These are phyloP conservation scores for Penicillium dipodomyicola DNA, from an alignment of 495 filamentous ascomycete species.

Conservation along the genomic window DNA sequence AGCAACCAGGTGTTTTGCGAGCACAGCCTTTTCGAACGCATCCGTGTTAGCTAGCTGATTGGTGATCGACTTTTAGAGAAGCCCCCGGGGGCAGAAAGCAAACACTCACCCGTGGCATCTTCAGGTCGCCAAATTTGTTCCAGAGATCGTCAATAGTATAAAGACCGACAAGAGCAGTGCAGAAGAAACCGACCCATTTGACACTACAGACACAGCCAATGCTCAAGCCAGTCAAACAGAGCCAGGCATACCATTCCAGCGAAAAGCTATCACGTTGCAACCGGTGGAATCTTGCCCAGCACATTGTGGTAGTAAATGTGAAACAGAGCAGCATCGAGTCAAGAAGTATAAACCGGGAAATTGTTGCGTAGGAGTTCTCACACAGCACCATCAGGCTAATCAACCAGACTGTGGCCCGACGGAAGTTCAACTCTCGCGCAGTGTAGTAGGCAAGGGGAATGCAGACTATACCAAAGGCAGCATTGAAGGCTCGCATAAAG, in stretches of 20 bases:
- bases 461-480: slow-evolving; percentile 87
- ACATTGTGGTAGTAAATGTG: slow-evolving; percentile 92
- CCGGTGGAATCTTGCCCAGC: slow-evolving; percentile 93
- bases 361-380: slow-evolving; percentile 98
- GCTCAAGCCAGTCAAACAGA: slow-evolving; percentile 85
- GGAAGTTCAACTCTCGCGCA: slow-evolving; percentile 83
- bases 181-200: slow-evolving; percentile 95
- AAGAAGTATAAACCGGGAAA: slow-evolving; percentile 94
- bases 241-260: slow-evolving; percentile 86
- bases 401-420: slow-evolving; percentile 84
- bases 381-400: slow-evolving; percentile 95
- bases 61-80: not conserved
- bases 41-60: not conserved
- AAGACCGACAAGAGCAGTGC: slow-evolving; percentile 88
- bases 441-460: slow-evolving; percentile 95
- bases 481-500: slow-evolving; percentile 98
- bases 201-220: slow-evolving; percentile 98
- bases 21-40: slow-evolving; percentile 49
- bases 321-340: slow-evolving; percentile 99
- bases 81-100: not conserved
- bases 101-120: slow-evolving; percentile 72
- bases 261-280: slow-evolving; percentile 81
- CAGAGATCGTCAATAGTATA: slow-evolving; percentile 97
- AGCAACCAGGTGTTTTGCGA: slow-evolving; percentile 74
- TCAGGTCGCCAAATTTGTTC: slow-evolving; percentile 95